phyloP scores from a whole-genome alignment of 345 rosid genomes.

The Bretschneidera sinensis region DNA sequence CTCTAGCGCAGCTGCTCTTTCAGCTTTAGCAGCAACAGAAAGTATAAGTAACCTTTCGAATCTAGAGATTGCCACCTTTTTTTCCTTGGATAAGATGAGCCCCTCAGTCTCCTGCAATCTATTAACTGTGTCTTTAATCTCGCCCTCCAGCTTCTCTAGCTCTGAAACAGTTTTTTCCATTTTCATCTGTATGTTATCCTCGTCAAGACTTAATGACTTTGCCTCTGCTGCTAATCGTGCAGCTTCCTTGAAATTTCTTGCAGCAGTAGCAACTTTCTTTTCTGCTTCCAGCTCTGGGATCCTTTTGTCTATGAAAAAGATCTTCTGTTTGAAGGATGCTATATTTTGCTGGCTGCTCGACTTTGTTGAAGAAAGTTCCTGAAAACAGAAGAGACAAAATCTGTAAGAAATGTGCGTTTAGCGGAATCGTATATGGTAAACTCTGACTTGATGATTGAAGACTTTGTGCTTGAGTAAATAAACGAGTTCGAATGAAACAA shows the following conservation, averaged over 20 bases:
- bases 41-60: slow-evolving; percentile 59
- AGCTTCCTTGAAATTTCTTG: slow-evolving; percentile 93
- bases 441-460: neutral
- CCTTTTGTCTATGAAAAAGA: slow-evolving; percentile 67
- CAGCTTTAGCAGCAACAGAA: slow-evolving; percentile 63
- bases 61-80: slow-evolving; percentile 67
- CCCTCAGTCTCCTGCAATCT: slow-evolving; percentile 58
- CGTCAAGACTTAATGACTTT: slow-evolving; percentile 67
- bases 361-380: slow-evolving; percentile 76
- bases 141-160: slow-evolving; percentile 53
- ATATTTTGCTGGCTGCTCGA: slow-evolving; percentile 75
- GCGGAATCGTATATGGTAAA: no score
- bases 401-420: neutral
- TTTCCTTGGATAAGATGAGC: slow-evolving; percentile 58
- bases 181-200: slow-evolving; percentile 50
- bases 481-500: neutral
- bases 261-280: slow-evolving; percentile 81
- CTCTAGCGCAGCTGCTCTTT: slow-evolving; percentile 76
- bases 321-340: slow-evolving; percentile 66
- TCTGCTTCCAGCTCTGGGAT: slow-evolving; percentile 83
- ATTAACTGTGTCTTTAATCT: slow-evolving; percentile 51
- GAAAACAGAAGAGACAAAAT: slow-evolving; percentile 15
- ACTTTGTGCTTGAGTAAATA: neutral
- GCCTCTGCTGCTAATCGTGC: slow-evolving; percentile 86
- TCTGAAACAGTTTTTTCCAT: slow-evolving; percentile 45